Evolutionary conservation across 2,329 filamentous ascomycete genomes (phyloP).

Genomic region (Exophiala sideris): DNA sequence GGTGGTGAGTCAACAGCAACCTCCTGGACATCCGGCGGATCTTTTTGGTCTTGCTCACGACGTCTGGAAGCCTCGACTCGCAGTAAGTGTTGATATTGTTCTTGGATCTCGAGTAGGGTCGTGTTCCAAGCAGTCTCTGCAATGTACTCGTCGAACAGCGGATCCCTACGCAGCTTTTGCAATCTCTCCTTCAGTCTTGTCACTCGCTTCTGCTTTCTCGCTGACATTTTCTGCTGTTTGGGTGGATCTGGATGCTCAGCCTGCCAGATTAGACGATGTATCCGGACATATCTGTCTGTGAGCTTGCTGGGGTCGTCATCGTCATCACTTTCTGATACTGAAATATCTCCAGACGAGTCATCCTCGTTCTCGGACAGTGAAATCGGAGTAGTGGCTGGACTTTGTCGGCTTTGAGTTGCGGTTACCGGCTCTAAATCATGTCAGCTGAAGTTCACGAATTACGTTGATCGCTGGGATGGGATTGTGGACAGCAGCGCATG

Average conservation of each 20-base stretch:
- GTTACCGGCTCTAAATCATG: conserved; percentile 10
- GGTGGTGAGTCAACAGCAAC: conserved; percentile 33
- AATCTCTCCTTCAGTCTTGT: conserved; percentile 66
- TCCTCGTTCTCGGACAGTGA: conserved; percentile 14
- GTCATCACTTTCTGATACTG: conserved; percentile 21
- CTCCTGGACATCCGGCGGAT: not conserved
- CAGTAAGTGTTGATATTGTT: conserved; percentile 41
- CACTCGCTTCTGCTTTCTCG: conserved; percentile 56
- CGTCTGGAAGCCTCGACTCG: conserved; percentile 36
- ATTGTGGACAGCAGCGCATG: no score
- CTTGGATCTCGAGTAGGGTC: conserved; percentile 58
- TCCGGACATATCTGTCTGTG: conserved; percentile 70
- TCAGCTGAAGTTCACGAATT: conserved; percentile 5
- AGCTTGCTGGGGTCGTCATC: conserved; percentile 60
- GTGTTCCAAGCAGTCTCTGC: conserved; percentile 65
- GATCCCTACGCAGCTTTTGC: conserved; percentile 70
- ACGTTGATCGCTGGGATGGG: no score
- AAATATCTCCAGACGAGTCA: conserved; percentile 1
- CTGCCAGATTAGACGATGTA: conserved; percentile 66
- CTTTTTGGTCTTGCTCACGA: conserved; percentile 6
- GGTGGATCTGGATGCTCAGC: conserved; percentile 49
- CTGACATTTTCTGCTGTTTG: conserved; percentile 38
- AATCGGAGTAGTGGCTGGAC: conserved; percentile 12
- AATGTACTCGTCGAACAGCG: conserved; percentile 66
- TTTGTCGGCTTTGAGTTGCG: conserved; percentile 14